Conservation (phyloP, 2,329 filamentous ascomycete species). For the Trichoderma sp. region DNA sequence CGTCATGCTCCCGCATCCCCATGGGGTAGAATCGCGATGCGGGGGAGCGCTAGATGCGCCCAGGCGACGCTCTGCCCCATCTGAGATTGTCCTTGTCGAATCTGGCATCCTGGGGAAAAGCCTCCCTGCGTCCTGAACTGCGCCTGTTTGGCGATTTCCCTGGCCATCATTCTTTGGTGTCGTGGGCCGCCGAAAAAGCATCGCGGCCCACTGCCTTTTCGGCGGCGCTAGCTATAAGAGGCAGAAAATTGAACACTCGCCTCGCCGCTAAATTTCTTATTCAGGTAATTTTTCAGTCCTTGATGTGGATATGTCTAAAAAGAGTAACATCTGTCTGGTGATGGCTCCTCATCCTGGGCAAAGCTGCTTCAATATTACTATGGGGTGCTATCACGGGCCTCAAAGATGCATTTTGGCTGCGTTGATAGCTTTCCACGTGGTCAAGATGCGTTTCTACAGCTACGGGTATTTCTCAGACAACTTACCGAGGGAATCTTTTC, state of each 20-base stretch:
- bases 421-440: neutral
- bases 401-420: neutral
- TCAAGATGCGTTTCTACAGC: neutral
- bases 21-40: slow-evolving; percentile 17
- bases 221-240: slow-evolving; percentile 10
- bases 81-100: slow-evolving; percentile 9
- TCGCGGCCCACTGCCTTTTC: neutral
- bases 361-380: neutral
- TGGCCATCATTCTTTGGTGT: slow-evolving; percentile 3
- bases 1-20: slow-evolving; percentile 13
- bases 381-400: neutral
- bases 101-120: neutral
- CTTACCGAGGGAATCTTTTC: neutral
- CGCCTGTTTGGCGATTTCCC: slow-evolving; percentile 16
- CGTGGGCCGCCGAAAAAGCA: slow-evolving; percentile 9
- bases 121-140: neutral
- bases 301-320: neutral
- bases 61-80: slow-evolving; percentile 17
- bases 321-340: neutral
- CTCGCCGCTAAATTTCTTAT: neutral
- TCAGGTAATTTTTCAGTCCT: neutral
- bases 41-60: slow-evolving; percentile 12
- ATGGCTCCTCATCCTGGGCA: neutral
- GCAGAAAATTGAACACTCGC: neutral
- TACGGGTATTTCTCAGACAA: neutral